Evolutionary conservation across 1,284 basidiomycete genomes (phyloP), one percentile per base, ranked within the genome.

Genomic region (Ganoderma resinaceum): DNA sequence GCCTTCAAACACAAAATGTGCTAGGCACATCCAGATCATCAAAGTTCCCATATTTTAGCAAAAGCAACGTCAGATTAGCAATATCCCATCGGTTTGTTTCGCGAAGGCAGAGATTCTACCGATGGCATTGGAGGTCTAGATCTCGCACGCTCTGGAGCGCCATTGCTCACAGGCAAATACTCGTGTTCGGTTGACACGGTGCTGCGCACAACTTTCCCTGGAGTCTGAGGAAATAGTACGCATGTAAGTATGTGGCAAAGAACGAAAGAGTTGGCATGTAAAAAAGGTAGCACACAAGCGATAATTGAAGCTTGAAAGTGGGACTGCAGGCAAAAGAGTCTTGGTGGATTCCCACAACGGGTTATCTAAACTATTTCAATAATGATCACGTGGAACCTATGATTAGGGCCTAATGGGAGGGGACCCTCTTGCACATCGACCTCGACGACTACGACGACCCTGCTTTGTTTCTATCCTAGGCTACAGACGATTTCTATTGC

Each of bases 381-480:
- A 29, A 23, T 12, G 35, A 53, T 49, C 71, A 72, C 71, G 71
- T 69, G 71, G 20, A 60, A 16, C 3, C 7, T 63, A 38, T 69
- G 69, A 72, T 72, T 70, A 68, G 61, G 65, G 55, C 67, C 42
- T 52, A 62, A 46, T 23, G 61, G 46, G 65, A 65, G 31, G 59
- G 55, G 65, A 61, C 66, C 69, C 53, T 38, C 71, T 70, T 69
- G 65, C 38, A 61, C 69, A 66, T 62, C 66, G 55, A 67, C 69
- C 58, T 63, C 63, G 63, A 67, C 69, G 52, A 65, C 66, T 46
- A 38, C 58, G 52, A 61, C 66, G 58, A n/a, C 58, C 42, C 38
- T 65, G 61, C 67, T 67, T 63, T 37, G 40, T 66, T 57, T 65
- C 57, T 59, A 63, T 66, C 31, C 57, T 61, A 52, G 55, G 37